Percentiles rank a stretch among this genome's conserved stretches.
phyloP scores from a whole-genome alignment of 495 filamentous ascomycete species.

The Lepraria neglecta region DNA sequence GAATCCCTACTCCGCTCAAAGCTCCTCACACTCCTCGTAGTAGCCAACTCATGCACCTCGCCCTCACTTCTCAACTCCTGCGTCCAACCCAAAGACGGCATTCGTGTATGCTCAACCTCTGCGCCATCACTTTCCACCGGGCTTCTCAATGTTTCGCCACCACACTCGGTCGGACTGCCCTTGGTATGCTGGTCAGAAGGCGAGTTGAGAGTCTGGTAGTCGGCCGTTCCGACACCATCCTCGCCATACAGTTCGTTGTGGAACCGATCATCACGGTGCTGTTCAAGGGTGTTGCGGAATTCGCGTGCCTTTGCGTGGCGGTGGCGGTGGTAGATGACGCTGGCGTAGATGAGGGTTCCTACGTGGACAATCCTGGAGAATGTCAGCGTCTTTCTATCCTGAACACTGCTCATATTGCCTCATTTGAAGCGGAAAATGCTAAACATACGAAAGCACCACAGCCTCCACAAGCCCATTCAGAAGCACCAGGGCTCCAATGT shows the following conservation, averaged over 20 bases:
- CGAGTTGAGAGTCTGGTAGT: background rate
- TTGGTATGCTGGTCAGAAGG: background rate
- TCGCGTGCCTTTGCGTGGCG: conserved; percentile 18
- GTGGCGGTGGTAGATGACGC: conserved; percentile 33
- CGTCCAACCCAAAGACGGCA: background rate
- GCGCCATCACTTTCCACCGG: background rate
- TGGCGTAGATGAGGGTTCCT: conserved; percentile 33
- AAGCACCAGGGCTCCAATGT: background rate
- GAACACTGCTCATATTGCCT: background rate
- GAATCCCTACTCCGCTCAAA: background rate
- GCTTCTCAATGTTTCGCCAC: background rate
- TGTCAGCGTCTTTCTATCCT: background rate
- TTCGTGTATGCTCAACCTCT: background rate
- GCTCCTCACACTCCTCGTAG: conserved; percentile 12
- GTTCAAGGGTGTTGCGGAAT: background rate
- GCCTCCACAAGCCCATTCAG: conserved; percentile 16
- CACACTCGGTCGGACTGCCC: background rate
- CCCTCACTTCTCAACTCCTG: background rate
- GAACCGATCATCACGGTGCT: conserved; percentile 5
- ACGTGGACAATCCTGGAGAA: conserved; percentile 27
- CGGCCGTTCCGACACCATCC: background rate
- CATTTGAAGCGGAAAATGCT: background rate
- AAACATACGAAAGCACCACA: conserved; percentile 25
- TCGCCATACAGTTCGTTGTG: background rate
- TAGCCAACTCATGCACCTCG: conserved; percentile 14